phyloP scores from a whole-genome alignment of 2,329 filamentous ascomycete species.

The Aureobasidium sp. region DNA sequence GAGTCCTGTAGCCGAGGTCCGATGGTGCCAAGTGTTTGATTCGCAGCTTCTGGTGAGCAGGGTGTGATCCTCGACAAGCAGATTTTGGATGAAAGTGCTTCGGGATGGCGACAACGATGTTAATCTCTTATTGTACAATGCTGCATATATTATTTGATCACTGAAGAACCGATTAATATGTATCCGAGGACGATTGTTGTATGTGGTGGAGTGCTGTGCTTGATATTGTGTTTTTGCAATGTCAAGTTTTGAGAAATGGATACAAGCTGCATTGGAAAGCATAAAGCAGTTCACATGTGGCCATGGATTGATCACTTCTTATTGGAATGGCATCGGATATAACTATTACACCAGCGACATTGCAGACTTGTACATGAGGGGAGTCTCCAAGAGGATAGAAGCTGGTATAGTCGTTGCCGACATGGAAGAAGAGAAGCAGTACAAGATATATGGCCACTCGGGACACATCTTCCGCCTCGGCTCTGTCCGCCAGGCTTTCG shows the following conservation, averaged over 20 bases:
- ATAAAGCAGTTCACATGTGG: too few species aligned
- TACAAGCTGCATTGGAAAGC: accelerated
- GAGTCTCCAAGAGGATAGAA: background rate
- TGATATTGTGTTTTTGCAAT: background rate
- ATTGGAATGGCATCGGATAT: too few species aligned
- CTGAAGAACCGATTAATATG: background rate
- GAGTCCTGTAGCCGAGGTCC: too few species aligned
- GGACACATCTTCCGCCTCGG: background rate
- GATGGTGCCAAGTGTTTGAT: too few species aligned
- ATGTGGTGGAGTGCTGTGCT: background rate
- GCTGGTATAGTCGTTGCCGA: background rate
- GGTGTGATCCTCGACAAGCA: too few species aligned
- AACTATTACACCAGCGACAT: background rate
- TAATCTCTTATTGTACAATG: background rate
- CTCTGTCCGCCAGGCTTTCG: background rate
- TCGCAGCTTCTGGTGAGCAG: too few species aligned
- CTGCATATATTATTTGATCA: background rate
- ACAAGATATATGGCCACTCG: background rate
- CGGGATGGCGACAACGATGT: background rate
- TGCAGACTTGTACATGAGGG: background rate
- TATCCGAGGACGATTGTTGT: background rate
- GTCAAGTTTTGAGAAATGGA: background rate
- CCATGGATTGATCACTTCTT: too few species aligned
- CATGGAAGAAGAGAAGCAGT: too few species aligned
- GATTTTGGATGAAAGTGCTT: background rate